Evolutionary conservation across 2,329 filamentous ascomycete species (phyloP).

Genomic region (Cercospora citrullina): DNA sequence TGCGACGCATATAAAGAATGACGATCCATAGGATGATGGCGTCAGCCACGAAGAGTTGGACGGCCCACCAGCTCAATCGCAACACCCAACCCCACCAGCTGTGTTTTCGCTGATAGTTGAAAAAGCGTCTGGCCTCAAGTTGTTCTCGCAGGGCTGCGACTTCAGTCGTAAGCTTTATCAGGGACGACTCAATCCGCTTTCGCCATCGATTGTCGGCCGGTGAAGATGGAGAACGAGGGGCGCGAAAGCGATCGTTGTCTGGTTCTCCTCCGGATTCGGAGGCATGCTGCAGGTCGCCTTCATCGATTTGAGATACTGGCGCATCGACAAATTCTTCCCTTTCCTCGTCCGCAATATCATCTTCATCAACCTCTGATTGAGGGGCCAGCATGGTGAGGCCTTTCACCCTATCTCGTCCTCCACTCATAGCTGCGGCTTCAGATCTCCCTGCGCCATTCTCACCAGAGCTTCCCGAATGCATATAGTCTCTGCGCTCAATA

Average conservation of each 20-base stretch:
- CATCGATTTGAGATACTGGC: constrained; percentile 49
- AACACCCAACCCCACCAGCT: constrained; percentile 68
- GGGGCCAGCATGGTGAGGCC: constrained; percentile 67
- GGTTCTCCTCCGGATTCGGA: constrained; percentile 24
- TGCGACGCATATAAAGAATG: constrained; percentile 69
- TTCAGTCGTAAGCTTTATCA: constrained; percentile 88
- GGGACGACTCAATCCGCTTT: constrained; percentile 76
- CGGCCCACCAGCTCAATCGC: constrained; percentile 67
- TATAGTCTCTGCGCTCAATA: constrained; percentile 39
- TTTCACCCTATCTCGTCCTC: constrained; percentile 12
- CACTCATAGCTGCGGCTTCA: constrained; percentile 34
- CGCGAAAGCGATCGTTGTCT: constrained; percentile 17
- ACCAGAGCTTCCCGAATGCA: constrained; percentile 32
- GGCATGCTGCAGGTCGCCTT: constrained; percentile 31
- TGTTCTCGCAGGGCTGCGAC: constrained; percentile 90
- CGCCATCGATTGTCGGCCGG: constrained; percentile 65
- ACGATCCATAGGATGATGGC: constrained; percentile 64
- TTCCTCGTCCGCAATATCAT: constrained; percentile 42
- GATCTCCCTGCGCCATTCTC: constrained; percentile 27
- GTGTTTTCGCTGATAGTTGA: constrained; percentile 64
- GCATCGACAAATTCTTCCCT: constrained; percentile 51
- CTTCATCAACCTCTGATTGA: constrained; percentile 68
- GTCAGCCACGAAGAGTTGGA: constrained; percentile 76
- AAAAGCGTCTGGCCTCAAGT: constrained; percentile 73
- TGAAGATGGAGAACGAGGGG: constrained; percentile 17